phyloP scores from a whole-genome alignment of 1,284 basidiomycete species.

The Apiotrichum montevideense region DNA sequence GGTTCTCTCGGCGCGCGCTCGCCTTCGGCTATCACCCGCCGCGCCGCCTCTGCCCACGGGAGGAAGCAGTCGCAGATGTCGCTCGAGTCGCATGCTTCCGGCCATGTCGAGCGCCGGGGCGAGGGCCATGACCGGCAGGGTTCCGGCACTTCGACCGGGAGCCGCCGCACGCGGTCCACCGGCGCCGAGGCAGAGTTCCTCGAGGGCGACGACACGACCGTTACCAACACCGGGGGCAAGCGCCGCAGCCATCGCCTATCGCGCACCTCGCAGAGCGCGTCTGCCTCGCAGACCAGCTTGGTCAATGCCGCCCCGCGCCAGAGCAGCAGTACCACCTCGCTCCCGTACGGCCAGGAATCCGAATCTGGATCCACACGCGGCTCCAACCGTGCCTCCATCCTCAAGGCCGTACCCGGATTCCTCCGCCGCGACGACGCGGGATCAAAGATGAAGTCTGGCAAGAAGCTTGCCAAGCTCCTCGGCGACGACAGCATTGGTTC shows the following conservation, averaged over 20 bases:
- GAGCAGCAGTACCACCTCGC: slow-evolving; percentile 34
- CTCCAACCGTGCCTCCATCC: slow-evolving; percentile 32
- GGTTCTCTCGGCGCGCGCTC: slow-evolving; percentile 28
- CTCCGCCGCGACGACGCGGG: slow-evolving; percentile 22
- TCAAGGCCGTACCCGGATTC: slow-evolving; percentile 33
- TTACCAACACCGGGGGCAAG: background rate
- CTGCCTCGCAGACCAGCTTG: slow-evolving; percentile 23
- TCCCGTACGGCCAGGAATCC: slow-evolving; percentile 29
- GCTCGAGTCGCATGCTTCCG: background rate
- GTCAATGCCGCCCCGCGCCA: slow-evolving; percentile 8
- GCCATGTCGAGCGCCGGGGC: background rate
- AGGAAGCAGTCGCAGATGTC: slow-evolving; percentile 8
- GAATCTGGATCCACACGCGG: slow-evolving; percentile 31
- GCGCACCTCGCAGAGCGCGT: slow-evolving; percentile 16
- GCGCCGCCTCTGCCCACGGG: slow-evolving; percentile 1
- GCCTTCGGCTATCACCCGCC: background rate
- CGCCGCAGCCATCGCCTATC: slow-evolving; percentile 7
- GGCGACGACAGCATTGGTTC: slow-evolving; percentile 50
- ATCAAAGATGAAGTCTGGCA: slow-evolving; percentile 25
- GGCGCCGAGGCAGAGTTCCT: slow-evolving; percentile 40
- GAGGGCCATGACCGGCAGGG: slow-evolving; percentile 7
- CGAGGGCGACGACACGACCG: slow-evolving; percentile 24
- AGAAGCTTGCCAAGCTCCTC: slow-evolving; percentile 67
- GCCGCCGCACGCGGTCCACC: slow-evolving; percentile 4
- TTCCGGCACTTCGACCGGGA: slow-evolving; percentile 7